Evolutionary conservation across 169 alveolate species (phyloP).

Genomic region (Plasmodium chabaudi): DNA sequence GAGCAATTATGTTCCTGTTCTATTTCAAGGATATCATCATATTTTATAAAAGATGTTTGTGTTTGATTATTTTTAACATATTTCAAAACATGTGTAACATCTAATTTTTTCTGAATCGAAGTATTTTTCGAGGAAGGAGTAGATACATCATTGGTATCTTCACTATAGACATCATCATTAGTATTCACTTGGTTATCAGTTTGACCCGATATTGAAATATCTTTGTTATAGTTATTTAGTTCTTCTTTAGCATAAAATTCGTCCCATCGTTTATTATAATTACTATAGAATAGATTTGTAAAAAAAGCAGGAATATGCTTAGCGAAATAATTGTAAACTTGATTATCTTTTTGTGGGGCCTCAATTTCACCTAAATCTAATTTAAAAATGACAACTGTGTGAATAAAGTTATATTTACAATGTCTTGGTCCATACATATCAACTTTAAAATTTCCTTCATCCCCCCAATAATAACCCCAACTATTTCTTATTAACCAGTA

Average conservation of each 20-base stretch:
- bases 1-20: slow-evolving; percentile 26
- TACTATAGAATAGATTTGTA: background rate
- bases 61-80: slow-evolving; percentile 21
- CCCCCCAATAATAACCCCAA: slow-evolving; percentile 78
- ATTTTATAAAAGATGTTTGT: slow-evolving; percentile 2
- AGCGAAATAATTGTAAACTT: background rate
- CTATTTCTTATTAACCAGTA: slow-evolving; percentile 71
- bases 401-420: slow-evolving; percentile 53
- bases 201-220: background rate
- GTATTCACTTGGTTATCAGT: background rate
- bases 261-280: slow-evolving; percentile 2
- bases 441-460: slow-evolving; percentile 72
- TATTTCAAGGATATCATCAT: slow-evolving; percentile 15
- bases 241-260: too few relatives aligned
- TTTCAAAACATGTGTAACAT: slow-evolving; percentile 27
- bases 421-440: slow-evolving; percentile 68
- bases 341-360: slow-evolving; percentile 7
- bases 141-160: background rate
- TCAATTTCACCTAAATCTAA: slow-evolving; percentile 35
- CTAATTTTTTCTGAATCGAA: slow-evolving; percentile 10
- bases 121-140: background rate
- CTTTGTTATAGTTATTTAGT: background rate
- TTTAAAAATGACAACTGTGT: slow-evolving; percentile 38
- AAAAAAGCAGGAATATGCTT: slow-evolving; percentile 18
- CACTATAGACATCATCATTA: background rate